Evolutionary conservation across 78 protist species (phyloP).

Genomic region (Goniomonas avonlea): DNA sequence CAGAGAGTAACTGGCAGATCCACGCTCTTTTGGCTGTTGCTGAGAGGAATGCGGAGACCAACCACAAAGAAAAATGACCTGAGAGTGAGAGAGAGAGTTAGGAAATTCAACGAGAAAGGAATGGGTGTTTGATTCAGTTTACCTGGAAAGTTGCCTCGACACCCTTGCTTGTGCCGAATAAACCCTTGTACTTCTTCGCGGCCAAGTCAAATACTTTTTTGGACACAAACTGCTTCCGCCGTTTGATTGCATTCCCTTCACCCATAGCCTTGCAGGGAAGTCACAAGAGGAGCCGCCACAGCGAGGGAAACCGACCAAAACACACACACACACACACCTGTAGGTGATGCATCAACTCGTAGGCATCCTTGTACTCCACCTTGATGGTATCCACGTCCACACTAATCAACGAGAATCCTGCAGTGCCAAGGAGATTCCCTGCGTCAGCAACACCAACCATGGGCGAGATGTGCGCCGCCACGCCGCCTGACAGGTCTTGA

Average conservation of each 20-base stretch:
- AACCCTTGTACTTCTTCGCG: too few species aligned
- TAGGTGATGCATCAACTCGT: conserved; percentile 6
- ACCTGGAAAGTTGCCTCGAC: too few species aligned
- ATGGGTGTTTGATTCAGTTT: background rate
- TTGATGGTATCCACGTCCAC: conserved; percentile 2
- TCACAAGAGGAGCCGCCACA: too few species aligned
- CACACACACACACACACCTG: too few species aligned
- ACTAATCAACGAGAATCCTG: background rate
- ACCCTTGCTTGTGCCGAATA: too few species aligned
- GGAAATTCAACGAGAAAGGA: background rate
- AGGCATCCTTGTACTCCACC: background rate
- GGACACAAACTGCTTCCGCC: too few species aligned
- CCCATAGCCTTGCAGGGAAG: too few species aligned
- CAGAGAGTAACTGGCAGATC: background rate
- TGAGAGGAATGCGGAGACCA: background rate
- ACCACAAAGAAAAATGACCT: background rate
- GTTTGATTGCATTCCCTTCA: too few species aligned
- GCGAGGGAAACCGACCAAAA: too few species aligned
- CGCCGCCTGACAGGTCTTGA: conserved; percentile 21
- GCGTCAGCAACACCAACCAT: background rate
- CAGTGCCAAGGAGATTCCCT: background rate
- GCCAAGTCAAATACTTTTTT: too few species aligned
- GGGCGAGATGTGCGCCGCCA: conserved; percentile 9
- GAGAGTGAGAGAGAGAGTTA: background rate
- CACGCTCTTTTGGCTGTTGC: background rate